phyloP scores from a whole-genome alignment of 1,284 basidiomycete species.

The Moniliophthora roreri region DNA sequence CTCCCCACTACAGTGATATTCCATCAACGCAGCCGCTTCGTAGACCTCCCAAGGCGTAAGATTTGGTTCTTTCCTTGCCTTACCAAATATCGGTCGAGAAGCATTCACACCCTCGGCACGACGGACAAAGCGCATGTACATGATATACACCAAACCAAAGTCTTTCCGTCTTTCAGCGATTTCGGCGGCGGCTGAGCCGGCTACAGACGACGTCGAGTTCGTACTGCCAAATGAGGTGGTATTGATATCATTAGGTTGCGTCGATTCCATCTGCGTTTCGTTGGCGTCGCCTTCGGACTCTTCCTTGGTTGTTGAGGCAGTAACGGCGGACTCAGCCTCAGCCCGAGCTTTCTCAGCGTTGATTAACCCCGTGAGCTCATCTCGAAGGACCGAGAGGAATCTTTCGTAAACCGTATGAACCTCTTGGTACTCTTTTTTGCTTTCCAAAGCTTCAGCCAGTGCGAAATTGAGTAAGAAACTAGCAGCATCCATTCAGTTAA shows the following conservation, averaged over 20 bases:
- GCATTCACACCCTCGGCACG: slow-evolving; percentile 82
- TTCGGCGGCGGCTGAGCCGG: slow-evolving; percentile 37
- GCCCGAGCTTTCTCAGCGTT: slow-evolving; percentile 28
- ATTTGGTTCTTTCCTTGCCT: slow-evolving; percentile 77
- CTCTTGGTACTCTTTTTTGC: slow-evolving; percentile 61
- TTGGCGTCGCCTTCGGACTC: slow-evolving; percentile 10
- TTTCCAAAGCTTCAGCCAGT: slow-evolving; percentile 83
- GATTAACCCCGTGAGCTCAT: slow-evolving; percentile 52
- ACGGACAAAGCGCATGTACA: slow-evolving; percentile 92
- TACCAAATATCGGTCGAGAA: slow-evolving; percentile 78
- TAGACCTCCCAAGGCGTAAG: slow-evolving; percentile 92
- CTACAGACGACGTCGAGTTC: no score
- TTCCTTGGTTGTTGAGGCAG: not conserved
- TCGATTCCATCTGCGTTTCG: not conserved
- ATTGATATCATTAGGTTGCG: slow-evolving; percentile 27
- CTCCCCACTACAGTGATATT: slow-evolving; percentile 93
- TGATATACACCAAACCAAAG: slow-evolving; percentile 71
- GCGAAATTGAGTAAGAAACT: slow-evolving; percentile 91
- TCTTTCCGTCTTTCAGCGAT: slow-evolving; percentile 63
- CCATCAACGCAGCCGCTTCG: slow-evolving; percentile 92
- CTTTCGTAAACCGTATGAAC: slow-evolving; percentile 71
- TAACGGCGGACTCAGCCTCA: not conserved
- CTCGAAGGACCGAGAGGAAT: slow-evolving; percentile 69
- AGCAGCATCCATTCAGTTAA: slow-evolving; percentile 3
- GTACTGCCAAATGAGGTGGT: no score